These are phyloP conservation scores for Aspergillus bombycis DNA, from an alignment of 2,329 filamentous ascomycete genomes.

Conservation along the genomic window DNA sequence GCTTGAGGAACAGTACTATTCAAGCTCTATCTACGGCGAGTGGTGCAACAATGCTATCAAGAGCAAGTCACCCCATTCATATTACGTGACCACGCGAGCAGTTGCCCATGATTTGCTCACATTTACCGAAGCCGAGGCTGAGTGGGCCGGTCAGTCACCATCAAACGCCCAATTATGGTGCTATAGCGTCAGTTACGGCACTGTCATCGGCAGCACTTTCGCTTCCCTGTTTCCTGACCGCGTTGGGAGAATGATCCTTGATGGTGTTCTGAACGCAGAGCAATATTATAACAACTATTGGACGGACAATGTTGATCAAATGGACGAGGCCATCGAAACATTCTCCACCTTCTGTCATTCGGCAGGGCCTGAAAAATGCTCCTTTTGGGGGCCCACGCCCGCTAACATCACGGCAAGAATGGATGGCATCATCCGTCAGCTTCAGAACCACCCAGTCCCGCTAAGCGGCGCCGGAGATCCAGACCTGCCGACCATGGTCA, in stretches of 20 bases:
- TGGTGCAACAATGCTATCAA: constrained; percentile 24
- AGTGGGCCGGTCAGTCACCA: not conserved
- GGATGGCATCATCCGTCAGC: constrained; percentile 37
- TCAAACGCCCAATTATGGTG: constrained; percentile 46
- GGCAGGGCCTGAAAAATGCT: constrained; percentile 42
- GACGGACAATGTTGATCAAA: constrained; percentile 55
- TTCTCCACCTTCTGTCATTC: constrained; percentile 60
- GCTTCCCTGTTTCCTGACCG: constrained; percentile 48
- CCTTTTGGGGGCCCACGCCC: constrained; percentile 16
- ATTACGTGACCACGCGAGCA: constrained; percentile 22
- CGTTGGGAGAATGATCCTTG: constrained; percentile 46
- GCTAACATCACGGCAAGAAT: constrained; percentile 50
- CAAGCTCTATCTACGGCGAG: constrained; percentile 25
- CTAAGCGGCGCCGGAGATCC: constrained; percentile 1
- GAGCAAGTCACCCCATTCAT: constrained; percentile 15
- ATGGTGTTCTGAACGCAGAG: constrained; percentile 44
- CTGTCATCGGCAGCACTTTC: constrained; percentile 49
- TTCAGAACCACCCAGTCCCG: constrained; percentile 14
- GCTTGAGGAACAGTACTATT: constrained; percentile 30
- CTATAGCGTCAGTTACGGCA: constrained; percentile 57
- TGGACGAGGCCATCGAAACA: constrained; percentile 56
- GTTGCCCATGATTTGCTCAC: constrained; percentile 18
- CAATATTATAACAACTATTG: constrained; percentile 55
- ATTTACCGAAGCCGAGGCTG: not conserved
- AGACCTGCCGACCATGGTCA: constrained; percentile 52